These are phyloP conservation scores for Golubevia sp. DNA, from an alignment of 1,284 basidiomycete species.

Conservation along the genomic window DNA sequence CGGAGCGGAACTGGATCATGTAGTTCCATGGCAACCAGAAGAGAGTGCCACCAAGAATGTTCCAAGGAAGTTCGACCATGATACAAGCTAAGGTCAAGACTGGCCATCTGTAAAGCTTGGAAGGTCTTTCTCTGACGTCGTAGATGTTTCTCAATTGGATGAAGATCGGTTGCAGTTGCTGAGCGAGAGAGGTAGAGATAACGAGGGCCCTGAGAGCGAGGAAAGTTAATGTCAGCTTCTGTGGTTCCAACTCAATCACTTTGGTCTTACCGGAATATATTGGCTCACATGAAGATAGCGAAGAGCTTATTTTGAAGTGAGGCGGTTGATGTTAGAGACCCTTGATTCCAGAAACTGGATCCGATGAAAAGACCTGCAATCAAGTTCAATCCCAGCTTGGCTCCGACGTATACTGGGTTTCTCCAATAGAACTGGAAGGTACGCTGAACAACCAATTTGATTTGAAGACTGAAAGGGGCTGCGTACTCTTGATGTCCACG, in stretches of 20 bases:
- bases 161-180: constrained; percentile 47
- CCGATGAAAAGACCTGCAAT: constrained; percentile 48
- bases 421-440: constrained; percentile 37
- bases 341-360: constrained; percentile 46
- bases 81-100: constrained; percentile 23
- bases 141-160: constrained; percentile 37
- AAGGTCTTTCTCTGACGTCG: constrained; percentile 43
- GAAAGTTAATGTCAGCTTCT: too few species aligned
- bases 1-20: constrained; percentile 28
- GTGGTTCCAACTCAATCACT: too few species aligned
- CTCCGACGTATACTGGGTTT: constrained; percentile 29
- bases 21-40: constrained; percentile 50
- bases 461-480: constrained; percentile 28
- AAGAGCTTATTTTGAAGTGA: constrained; percentile 55
- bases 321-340: constrained; percentile 17
- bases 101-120: constrained; percentile 50
- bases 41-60: constrained; percentile 41
- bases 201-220: too few species aligned
- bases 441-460: constrained; percentile 19
- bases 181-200: constrained; percentile 47
- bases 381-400: constrained; percentile 39
- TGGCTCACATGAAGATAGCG: constrained; percentile 50
- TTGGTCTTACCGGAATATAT: too few species aligned
- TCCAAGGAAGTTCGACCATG: constrained; percentile 50
- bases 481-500: constrained; percentile 43